A percentile compares a stretch with the other conserved stretches of the same genome.
These are phyloP conservation scores for Leccinum laetum DNA, from an alignment of 1,284 basidiomycete genomes.

Conservation along the genomic window DNA sequence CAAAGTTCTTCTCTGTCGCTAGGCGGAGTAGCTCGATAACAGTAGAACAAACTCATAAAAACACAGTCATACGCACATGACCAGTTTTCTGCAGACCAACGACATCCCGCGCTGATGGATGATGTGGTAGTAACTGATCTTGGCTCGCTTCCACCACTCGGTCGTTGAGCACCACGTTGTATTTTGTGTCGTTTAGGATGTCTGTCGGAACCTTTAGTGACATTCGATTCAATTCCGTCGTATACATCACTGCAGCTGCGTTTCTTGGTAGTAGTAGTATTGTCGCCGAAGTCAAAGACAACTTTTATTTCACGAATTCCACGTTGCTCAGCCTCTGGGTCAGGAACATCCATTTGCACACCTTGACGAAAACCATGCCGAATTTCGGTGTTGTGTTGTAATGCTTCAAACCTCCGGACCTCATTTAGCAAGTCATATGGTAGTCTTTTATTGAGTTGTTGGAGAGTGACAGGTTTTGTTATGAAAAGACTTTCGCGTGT, in stretches of 20 bases:
- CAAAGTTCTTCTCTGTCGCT: background rate
- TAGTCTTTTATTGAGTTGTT: background rate
- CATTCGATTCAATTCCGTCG: too few relatives aligned
- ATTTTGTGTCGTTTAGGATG: too few relatives aligned
- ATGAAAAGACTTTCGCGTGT: background rate
- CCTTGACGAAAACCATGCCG: background rate
- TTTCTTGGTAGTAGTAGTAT: too few relatives aligned
- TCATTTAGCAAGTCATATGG: background rate
- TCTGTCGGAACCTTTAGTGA: too few relatives aligned
- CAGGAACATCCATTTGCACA: background rate
- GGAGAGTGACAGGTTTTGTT: background rate
- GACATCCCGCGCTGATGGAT: background rate
- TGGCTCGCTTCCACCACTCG: background rate
- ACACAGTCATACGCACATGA: background rate
- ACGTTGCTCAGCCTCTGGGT: background rate
- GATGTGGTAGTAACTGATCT: background rate
- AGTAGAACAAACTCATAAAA: background rate
- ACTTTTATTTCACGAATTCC: background rate
- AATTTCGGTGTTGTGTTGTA: background rate
- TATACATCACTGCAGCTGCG: too few relatives aligned
- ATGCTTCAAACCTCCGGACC: background rate
- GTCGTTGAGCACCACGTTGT: too few relatives aligned
- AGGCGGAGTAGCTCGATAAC: background rate
- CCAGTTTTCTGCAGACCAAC: background rate
- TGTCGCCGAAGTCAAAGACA: too few relatives aligned